Evolutionary conservation across 257 asterid species (phyloP), one percentile per base, ranked within the genome.

Genomic region (Forsythia viridissima): DNA sequence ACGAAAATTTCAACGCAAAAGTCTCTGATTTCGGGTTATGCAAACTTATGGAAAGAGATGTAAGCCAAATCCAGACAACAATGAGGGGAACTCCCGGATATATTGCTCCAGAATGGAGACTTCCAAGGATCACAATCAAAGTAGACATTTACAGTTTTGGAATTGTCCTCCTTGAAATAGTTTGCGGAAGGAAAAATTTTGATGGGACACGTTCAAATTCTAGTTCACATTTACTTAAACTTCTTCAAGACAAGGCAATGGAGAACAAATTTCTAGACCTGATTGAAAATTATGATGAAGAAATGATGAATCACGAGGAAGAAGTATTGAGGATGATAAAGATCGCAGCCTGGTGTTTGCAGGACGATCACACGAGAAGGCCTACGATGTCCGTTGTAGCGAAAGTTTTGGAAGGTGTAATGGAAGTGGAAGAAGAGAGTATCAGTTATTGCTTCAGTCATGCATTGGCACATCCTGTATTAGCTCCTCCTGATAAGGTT

Each of bases 81-180:
- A 75, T 83, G 84, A 83, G 82, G 73, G 87, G 84, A 61, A 83
- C 87, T 1, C 82, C 55, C 0, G 84, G 84, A 5, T 80, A 73
- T 15, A 37, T 80, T 30, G 84, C 84, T 38, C 87, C 82, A 1
- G 84, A 80, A 51, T 77, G 84, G 80, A 5, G 37, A 20, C 67
- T 59, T 59, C 9, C 73, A 76, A 67, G 57, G 37, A 77, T 83
- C 42, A 83, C 84, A 0, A 77, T 73, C 38, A 76, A 80, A 46
- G 87, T 73, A 8, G 84, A 83, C 12, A 82, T 80, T 16, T 83
- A 76, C 68, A 78, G 84, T 21, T 80, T 80, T 65, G 87, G 80
- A 30, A 61, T 80, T 24, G 79, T 77, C 1, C 40, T 84, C 4
- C 11, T 80, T 48, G 87, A 80, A 74, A 61, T 80, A 5, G n/a